Evolutionary conservation across 345 rosid genomes (phyloP).

Genomic region (Sisymbrium irio): DNA sequence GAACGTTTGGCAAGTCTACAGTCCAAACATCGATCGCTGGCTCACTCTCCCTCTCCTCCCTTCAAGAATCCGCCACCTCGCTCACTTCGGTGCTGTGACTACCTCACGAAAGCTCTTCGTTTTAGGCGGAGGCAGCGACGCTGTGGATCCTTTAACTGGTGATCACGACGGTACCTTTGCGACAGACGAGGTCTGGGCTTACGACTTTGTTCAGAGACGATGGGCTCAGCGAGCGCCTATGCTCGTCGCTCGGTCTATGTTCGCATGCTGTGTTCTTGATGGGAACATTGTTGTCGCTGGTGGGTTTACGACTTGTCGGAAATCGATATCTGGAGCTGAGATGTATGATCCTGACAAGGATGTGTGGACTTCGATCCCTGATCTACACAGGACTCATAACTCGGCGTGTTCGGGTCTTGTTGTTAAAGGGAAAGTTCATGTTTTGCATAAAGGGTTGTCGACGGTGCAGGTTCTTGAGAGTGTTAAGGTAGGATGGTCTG

Average conservation of each 20-base stretch:
- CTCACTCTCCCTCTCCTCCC: constrained; percentile 90
- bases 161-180: constrained; percentile 97
- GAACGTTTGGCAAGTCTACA: constrained; percentile 94
- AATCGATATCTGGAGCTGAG: constrained; percentile 89
- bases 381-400: constrained; percentile 82
- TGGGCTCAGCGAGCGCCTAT: constrained; percentile 72
- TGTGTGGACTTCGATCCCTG: constrained; percentile 74
- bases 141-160: constrained; percentile 85
- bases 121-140: constrained; percentile 95
- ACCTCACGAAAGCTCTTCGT: constrained; percentile 71
- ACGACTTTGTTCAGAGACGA: constrained; percentile 66
- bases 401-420: constrained; percentile 88
- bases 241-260: constrained; percentile 96
- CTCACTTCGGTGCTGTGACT: constrained; percentile 80
- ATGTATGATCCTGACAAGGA: constrained; percentile 84
- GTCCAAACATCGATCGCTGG: constrained; percentile 77
- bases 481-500: constrained; percentile 61
- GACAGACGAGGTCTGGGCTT: constrained; percentile 89
- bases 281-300: constrained; percentile 93
- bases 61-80: constrained; percentile 73
- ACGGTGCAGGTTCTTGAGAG: constrained; percentile 80
- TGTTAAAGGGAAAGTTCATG: constrained; percentile 67
- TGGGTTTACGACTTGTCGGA: constrained; percentile 85
- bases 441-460: constrained; percentile 84
- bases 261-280: constrained; percentile 80